Evolutionary conservation across 106 monocot genomes (phyloP).

Genomic region (Xerophyta viscosa): DNA sequence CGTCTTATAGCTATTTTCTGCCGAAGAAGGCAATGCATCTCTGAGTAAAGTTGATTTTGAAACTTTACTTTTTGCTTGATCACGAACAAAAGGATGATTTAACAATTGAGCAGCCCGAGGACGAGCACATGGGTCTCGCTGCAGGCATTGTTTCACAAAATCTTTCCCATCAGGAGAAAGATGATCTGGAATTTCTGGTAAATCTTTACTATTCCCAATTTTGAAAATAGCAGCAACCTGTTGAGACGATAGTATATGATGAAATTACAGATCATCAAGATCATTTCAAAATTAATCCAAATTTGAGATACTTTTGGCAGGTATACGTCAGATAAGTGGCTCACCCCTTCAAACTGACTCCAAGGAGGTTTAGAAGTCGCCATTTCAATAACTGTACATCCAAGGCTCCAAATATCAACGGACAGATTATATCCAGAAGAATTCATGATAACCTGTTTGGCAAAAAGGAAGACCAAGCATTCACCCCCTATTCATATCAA

Average conservation of each 20-base stretch:
- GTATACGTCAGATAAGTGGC: slow-evolving; percentile 1
- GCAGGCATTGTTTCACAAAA: slow-evolving; percentile 76
- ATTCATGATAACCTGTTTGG: slow-evolving; percentile 81
- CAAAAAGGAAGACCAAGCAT: background rate
- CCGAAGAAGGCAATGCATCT: slow-evolving; percentile 23
- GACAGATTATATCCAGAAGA: slow-evolving; percentile 69
- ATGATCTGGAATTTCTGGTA: slow-evolving; percentile 89
- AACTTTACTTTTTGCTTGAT: slow-evolving; percentile 28
- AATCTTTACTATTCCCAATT: slow-evolving; percentile 93
- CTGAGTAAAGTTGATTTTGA: slow-evolving; percentile 21
- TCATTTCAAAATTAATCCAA: no score
- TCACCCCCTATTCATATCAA: background rate
- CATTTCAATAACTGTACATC: slow-evolving; percentile 95
- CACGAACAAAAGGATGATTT: slow-evolving; percentile 84
- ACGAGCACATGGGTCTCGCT: slow-evolving; percentile 75
- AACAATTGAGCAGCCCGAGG: slow-evolving; percentile 63
- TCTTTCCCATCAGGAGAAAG: slow-evolving; percentile 66
- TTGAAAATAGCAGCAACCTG: slow-evolving; percentile 98
- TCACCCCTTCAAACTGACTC: slow-evolving; percentile 77
- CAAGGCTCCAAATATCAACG: slow-evolving; percentile 98
- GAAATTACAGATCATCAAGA: background rate
- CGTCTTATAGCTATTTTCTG: slow-evolving; percentile 25
- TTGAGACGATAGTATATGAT: background rate
- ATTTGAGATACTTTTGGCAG: no score
- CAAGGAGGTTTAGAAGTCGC: slow-evolving; percentile 93